Evolutionary conservation across 305 asterid genomes (phyloP).

Genomic region (Solanum aculeatissimum): DNA sequence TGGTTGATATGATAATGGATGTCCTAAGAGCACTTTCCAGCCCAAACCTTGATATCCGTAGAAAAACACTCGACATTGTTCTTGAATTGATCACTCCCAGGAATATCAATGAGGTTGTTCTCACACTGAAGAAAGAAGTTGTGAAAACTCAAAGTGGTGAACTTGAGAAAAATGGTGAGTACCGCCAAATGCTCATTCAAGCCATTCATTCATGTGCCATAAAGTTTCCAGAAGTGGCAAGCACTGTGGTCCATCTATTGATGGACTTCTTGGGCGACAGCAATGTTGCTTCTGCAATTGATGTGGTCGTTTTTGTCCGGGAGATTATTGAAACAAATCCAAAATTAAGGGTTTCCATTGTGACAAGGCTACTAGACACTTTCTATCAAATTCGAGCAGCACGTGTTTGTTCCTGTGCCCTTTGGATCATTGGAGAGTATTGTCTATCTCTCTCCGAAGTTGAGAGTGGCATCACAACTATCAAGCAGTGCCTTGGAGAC

Average conservation of each 20-base stretch:
- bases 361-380: slow-evolving; percentile 78
- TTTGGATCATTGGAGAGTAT: slow-evolving; percentile 81
- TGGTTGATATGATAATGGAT: slow-evolving; percentile 96
- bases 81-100: slow-evolving; percentile 79
- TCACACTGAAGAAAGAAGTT: slow-evolving; percentile 86
- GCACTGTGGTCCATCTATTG: slow-evolving; percentile 90
- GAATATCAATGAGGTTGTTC: slow-evolving; percentile 89
- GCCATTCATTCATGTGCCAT: slow-evolving; percentile 91
- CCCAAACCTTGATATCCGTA: slow-evolving; percentile 81
- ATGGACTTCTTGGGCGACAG: slow-evolving; percentile 98
- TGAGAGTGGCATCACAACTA: slow-evolving; percentile 54
- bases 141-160: slow-evolving; percentile 80
- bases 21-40: slow-evolving; percentile 88
- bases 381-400: slow-evolving; percentile 95
- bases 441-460: slow-evolving; percentile 86
- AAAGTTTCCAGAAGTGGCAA: slow-evolving; percentile 96
- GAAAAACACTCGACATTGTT: slow-evolving; percentile 88
- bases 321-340: slow-evolving; percentile 96
- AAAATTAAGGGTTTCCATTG: slow-evolving; percentile 76
- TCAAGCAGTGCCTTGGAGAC: slow-evolving; percentile 74
- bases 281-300: slow-evolving; percentile 92
- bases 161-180: slow-evolving; percentile 45
- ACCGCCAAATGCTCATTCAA: slow-evolving; percentile 49
- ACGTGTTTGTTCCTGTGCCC: slow-evolving; percentile 66
- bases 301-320: slow-evolving; percentile 78